Percentiles rank a stretch among this genome's conserved stretches.
phyloP scores from a whole-genome alignment of 148 eudicot species.

The Cornus florida region DNA sequence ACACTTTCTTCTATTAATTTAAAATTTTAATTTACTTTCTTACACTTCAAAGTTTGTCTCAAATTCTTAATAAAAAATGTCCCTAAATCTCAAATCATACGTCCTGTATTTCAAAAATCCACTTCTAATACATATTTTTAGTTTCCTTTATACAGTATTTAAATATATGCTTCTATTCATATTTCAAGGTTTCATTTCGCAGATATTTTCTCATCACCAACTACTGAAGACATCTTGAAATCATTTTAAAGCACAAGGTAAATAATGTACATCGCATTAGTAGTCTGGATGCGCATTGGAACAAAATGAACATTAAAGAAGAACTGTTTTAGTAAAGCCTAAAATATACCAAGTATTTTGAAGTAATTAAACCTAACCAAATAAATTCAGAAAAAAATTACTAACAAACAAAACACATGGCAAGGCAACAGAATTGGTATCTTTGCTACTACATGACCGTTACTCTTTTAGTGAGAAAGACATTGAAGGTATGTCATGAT shows the following conservation, averaged over 20 bases:
- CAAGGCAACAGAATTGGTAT: not conserved
- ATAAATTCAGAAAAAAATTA: not conserved
- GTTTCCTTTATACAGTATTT: not conserved
- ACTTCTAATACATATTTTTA: too few relatives aligned
- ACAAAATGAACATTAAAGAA: not conserved
- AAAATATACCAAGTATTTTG: not conserved
- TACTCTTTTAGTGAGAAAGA: not conserved
- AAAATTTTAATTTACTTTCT: not conserved
- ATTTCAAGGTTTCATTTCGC: not conserved
- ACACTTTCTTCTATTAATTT: not conserved
- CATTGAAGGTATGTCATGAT: not conserved
- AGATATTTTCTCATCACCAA: constrained; percentile 1
- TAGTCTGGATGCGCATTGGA: not conserved
- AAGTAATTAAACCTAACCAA: not conserved
- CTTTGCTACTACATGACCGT: not conserved
- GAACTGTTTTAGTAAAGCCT: not conserved
- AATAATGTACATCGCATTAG: not conserved
- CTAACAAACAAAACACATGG: not conserved
- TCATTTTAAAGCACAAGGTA: not conserved
- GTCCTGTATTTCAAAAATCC: too few relatives aligned
- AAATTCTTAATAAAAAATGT: too few relatives aligned
- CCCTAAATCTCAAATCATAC: too few relatives aligned
- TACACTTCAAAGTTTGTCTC: not conserved
- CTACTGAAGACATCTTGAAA: not conserved
- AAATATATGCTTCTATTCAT: not conserved